Percentiles rank a stretch among this genome's conserved stretches.
phyloP scores from a whole-genome alignment of 345 rosid species.

The Mangifera indica region DNA sequence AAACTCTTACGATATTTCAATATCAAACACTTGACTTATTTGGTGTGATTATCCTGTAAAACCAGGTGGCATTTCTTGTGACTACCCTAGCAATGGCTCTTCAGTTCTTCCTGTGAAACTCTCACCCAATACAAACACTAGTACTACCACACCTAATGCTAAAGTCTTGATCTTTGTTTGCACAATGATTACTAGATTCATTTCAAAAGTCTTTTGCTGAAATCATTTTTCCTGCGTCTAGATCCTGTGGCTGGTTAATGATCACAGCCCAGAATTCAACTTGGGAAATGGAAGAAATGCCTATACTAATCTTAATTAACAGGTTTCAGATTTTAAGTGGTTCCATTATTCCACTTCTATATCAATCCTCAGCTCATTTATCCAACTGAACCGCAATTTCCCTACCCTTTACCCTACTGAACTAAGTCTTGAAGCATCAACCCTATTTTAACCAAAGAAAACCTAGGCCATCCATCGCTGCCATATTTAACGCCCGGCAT shows the following conservation, averaged over 20 bases:
- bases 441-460: conserved; percentile 31
- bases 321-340: conserved; percentile 31
- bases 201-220: conserved; percentile 16
- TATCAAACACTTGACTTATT: no score
- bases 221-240: conserved; percentile 17
- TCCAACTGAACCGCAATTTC: conserved; percentile 35
- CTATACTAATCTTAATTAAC: no score
- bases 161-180: conserved; percentile 46
- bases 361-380: conserved; percentile 47
- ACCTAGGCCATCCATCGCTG: conserved; percentile 27
- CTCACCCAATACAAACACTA: background rate
- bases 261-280: conserved; percentile 24
- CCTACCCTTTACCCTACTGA: conserved; percentile 35
- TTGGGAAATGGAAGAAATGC: conserved; percentile 49
- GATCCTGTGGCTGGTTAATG: conserved; percentile 28
- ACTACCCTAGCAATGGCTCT: conserved; percentile 58
- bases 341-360: conserved; percentile 37
- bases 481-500: conserved; percentile 14
- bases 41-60: conserved; percentile 47
- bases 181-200: conserved; percentile 21
- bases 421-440: conserved; percentile 42
- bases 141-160: conserved; percentile 15
- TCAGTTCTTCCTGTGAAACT: conserved; percentile 40
- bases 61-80: conserved; percentile 48
- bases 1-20: no score